phyloP scores from a whole-genome alignment of 192 early-diverging fungal species.

The Podila epigama region DNA sequence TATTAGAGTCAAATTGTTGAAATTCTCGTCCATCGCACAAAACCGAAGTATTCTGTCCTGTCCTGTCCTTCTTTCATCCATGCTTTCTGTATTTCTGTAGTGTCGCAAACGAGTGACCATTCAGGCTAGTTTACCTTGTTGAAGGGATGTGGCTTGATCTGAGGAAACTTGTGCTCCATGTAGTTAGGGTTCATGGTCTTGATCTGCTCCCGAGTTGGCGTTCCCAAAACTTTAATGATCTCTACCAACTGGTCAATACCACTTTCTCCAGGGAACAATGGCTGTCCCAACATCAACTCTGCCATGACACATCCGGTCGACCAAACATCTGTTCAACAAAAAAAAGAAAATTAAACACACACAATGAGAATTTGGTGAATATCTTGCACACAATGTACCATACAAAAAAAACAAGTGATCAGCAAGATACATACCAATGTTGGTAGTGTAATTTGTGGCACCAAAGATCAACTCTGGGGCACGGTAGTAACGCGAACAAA shows the following conservation, averaged over 20 bases:
- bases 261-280: constrained; percentile 95
- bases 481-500: constrained; percentile 97
- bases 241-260: constrained; percentile 99
- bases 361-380: background rate
- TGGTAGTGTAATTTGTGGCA: constrained; percentile 89
- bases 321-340: constrained; percentile 78
- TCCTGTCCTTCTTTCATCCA: too few relatives aligned
- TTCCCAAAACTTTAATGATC: constrained; percentile 99
- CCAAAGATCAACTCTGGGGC: constrained; percentile 98
- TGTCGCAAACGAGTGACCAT: too few relatives aligned
- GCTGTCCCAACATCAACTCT: constrained; percentile 92
- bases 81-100: too few relatives aligned
- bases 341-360: background rate
- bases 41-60: too few relatives aligned
- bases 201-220: constrained; percentile 95
- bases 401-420: background rate
- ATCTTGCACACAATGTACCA: background rate
- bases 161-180: constrained; percentile 98
- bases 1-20: too few relatives aligned
- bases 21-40: too few relatives aligned
- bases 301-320: constrained; percentile 97
- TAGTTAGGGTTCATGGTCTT: constrained; percentile 98
- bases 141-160: constrained; percentile 94
- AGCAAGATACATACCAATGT: constrained; percentile 55
- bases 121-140: too few relatives aligned